These are phyloP conservation scores for Podospora comata DNA, from an alignment of 495 filamentous ascomycete genomes.

Conservation along the genomic window DNA sequence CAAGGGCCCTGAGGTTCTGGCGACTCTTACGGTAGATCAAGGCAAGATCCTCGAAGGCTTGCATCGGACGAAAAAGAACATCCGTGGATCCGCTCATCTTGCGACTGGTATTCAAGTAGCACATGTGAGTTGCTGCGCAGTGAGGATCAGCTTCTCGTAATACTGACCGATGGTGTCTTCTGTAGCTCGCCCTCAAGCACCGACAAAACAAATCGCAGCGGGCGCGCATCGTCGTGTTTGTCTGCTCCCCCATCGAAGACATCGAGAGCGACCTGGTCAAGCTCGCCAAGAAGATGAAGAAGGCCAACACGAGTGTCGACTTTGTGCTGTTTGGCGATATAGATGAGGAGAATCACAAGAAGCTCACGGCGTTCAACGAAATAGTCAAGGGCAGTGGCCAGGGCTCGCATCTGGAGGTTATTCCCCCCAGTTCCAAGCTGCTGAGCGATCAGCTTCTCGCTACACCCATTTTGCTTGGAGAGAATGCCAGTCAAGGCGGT, in stretches of 20 bases:
- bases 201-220: slow-evolving; percentile 93
- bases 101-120: slow-evolving; percentile 93
- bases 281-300: slow-evolving; percentile 98
- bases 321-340: slow-evolving; percentile 93
- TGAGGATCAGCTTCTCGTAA: neutral
- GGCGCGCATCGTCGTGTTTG: slow-evolving; percentile 93
- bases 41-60: slow-evolving; percentile 92
- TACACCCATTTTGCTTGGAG: slow-evolving; percentile 84
- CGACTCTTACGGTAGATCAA: slow-evolving; percentile 90
- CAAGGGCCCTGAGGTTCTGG: slow-evolving; percentile 91
- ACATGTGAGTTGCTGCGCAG: slow-evolving; percentile 57
- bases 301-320: slow-evolving; percentile 85
- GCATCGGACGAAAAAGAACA: slow-evolving; percentile 95
- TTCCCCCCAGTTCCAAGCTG: slow-evolving; percentile 85
- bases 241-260: slow-evolving; percentile 86
- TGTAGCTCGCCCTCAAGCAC: slow-evolving; percentile 92
- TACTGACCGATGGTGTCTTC: neutral
- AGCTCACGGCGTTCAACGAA: slow-evolving; percentile 88
- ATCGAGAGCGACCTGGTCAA: slow-evolving; percentile 83
- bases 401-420: slow-evolving; percentile 84
- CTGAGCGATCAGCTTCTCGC: slow-evolving; percentile 88
- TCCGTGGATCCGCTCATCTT: slow-evolving; percentile 79
- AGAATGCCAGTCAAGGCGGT: slow-evolving; percentile 53
- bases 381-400: slow-evolving; percentile 79
- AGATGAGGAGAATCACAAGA: slow-evolving; percentile 78